phyloP scores from a whole-genome alignment of 2,329 filamentous ascomycete genomes.

The Hymenoscyphus albidus region DNA sequence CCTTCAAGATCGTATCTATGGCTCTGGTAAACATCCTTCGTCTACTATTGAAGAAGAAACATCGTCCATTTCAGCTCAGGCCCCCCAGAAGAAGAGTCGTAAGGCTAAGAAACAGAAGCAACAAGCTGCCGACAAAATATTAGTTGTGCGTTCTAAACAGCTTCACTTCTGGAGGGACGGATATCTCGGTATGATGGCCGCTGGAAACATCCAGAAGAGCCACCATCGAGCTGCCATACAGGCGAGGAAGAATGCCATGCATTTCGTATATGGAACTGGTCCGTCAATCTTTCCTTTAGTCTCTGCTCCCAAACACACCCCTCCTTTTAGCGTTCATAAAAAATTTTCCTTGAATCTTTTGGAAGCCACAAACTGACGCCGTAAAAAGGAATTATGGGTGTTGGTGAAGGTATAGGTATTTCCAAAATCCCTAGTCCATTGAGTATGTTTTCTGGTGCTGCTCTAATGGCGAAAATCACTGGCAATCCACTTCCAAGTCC shows the following conservation, averaged over 20 bases:
- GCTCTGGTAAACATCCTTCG: constrained; percentile 17
- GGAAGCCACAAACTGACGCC: not conserved
- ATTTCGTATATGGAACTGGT: constrained; percentile 56
- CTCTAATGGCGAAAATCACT: constrained; percentile 42
- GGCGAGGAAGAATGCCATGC: constrained; percentile 60
- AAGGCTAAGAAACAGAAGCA: constrained; percentile 36
- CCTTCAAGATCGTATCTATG: constrained; percentile 24
- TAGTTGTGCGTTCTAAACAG: constrained; percentile 52
- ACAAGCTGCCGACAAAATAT: constrained; percentile 45
- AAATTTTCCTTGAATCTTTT: not conserved
- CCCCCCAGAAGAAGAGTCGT: constrained; percentile 38
- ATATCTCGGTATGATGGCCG: constrained; percentile 58
- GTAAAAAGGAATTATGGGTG: constrained; percentile 41
- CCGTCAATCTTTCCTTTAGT: not conserved
- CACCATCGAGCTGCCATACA: constrained; percentile 39
- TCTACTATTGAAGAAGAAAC: constrained; percentile 17
- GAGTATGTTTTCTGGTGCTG: constrained; percentile 54
- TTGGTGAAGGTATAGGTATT: constrained; percentile 45
- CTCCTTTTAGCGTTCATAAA: too few species aligned
- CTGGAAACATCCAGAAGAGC: constrained; percentile 43
- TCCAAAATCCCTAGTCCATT: constrained; percentile 45
- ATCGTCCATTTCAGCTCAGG: constrained; percentile 39
- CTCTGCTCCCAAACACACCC: not conserved
- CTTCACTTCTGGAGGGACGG: constrained; percentile 54
- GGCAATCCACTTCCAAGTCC: constrained; percentile 11